Base-by-base conservation (phyloP, 805 yeast genomes). In the Teunomyces tritomae region DNA sequence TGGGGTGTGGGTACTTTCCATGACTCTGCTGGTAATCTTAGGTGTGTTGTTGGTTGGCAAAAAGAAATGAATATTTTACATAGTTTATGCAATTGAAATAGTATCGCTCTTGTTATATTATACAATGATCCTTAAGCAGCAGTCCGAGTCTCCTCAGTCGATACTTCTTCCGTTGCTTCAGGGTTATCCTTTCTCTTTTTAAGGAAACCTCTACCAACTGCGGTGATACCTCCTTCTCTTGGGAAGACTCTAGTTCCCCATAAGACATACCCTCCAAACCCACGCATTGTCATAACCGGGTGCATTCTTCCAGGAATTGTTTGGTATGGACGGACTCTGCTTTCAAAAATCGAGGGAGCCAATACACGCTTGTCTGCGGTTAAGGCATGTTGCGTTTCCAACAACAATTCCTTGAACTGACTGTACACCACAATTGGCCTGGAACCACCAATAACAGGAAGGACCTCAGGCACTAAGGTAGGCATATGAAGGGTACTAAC, bases 241-340 rank as follows among this genome's bases (percentile, higher is more conserved):
- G 97, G 96, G 45, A 82, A 70, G 0, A 94, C 97, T 43, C 87
- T 76, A 11, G 87, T 79, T 3, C 92, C 96, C 72, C 83, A 78
- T 54, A 90, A 70, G 2, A 94, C 63, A 63, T 82, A 92, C 0
- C 99, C 99, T 29, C 97, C 98, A 49, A 86, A 91, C 5, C 96
- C 90, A 58, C 89, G 78, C 77, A 85, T 83, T 0, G 97, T 88
- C 99, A 94, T 94, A 50, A 84, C 62, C 0, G 99, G 99, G 65
- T 94, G 99, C 59, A 92, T 73, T 62, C 95, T 83, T 6, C 98
- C 99, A 14, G 96, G 89, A 27, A 92, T 82, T 3, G 97, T 89
- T 71, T 94, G 99, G 63, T 86, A 91, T 43, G 84, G 84, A 53
- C 97, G 79, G 9, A 87, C 94, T 52, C 88, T 76, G 0, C 95